phyloP scores from a whole-genome alignment of 2,329 filamentous ascomycete genomes.

The Alternaria gaisen region DNA sequence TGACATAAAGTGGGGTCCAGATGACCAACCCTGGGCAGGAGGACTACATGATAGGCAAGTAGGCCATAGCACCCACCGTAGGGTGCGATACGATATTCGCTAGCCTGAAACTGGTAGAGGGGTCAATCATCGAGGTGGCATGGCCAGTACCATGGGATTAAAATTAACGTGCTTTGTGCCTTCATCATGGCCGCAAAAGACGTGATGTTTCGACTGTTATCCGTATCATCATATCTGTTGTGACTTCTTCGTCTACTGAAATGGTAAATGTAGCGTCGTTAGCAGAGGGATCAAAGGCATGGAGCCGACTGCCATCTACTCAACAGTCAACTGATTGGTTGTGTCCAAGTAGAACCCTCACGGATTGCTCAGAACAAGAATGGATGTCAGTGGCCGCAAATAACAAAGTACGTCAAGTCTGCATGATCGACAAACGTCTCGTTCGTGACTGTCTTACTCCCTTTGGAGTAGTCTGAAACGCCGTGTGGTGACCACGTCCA shows the following conservation, averaged over 20 bases:
- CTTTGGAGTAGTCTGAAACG: constrained; percentile 39
- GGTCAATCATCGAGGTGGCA: constrained; percentile 44
- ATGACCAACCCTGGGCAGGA: constrained; percentile 35
- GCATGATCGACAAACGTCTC: constrained; percentile 46
- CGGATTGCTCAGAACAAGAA: constrained; percentile 48
- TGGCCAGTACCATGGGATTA: constrained; percentile 43
- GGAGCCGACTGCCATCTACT: constrained; percentile 40
- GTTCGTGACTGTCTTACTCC: constrained; percentile 41
- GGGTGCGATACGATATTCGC: constrained; percentile 42
- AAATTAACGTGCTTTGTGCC: constrained; percentile 44
- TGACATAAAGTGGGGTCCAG: constrained; percentile 44
- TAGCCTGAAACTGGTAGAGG: constrained; percentile 35
- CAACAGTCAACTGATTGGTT: constrained; percentile 48
- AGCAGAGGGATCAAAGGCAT: constrained; percentile 51
- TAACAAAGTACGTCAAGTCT: constrained; percentile 42
- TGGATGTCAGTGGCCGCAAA: constrained; percentile 50
- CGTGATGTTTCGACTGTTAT: constrained; percentile 43
- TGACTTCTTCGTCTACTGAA: constrained; percentile 37
- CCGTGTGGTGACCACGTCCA: constrained; percentile 47
- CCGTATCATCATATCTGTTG: constrained; percentile 42
- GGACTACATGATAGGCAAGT: constrained; percentile 36
- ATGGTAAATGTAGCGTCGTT: constrained; percentile 48
- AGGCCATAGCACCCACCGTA: constrained; percentile 32
- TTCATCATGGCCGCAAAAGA: constrained; percentile 25
- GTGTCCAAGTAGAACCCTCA: constrained; percentile 47